Base-by-base conservation (phyloP, 805 yeast species). In the Lipomyces yamadae region DNA sequence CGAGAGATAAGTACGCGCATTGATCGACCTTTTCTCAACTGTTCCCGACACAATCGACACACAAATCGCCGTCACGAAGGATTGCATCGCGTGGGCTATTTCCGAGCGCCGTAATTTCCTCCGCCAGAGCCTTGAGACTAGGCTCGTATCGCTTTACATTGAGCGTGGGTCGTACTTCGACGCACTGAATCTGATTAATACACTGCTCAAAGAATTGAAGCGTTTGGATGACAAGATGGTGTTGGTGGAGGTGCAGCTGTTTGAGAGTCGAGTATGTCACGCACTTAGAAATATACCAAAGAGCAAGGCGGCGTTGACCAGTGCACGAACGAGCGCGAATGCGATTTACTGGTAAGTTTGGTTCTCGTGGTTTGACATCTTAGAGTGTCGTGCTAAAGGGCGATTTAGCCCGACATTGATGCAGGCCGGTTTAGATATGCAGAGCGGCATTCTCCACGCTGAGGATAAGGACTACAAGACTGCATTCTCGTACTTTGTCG, bases 241-340 rank as follows among this genome's bases (percentile, higher is more conserved):
- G 39, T 84, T 95, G 62, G 97, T 95, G 13, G 99, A 95, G 78
- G 97, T 95, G 48, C 98, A 95, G 79, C 81, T 95, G 71, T 84
- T 95, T 70, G 98, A 95, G 78, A 84, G 95, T 29, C 89, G 92
- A 75, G 92, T 91, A 53, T 95, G 89, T 78, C 97, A 93, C 77
- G 92, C 96, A 34, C 82, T 95, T 74, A 86, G 97, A 77, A 95
- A 95, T 78, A 84, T 91, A 74, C 90, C 97, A 4, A 95, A 94
- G 80, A 86, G 97, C 4, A 86, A 91, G 74, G 98, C 98, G 6
- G 88, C 97, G 2, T 83, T 95, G 73, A 92, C 98, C 1, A 88
- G 96, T 58, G 97, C 99, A 1, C 86, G 98, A 78, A 95, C 99
- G 0, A 89, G 96, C 2, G 99, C 99, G n/a, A 96, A 95, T 78